These are phyloP conservation scores for Dunaliella salina DNA, from an alignment of 163 green algal species.

Conservation along the genomic window DNA sequence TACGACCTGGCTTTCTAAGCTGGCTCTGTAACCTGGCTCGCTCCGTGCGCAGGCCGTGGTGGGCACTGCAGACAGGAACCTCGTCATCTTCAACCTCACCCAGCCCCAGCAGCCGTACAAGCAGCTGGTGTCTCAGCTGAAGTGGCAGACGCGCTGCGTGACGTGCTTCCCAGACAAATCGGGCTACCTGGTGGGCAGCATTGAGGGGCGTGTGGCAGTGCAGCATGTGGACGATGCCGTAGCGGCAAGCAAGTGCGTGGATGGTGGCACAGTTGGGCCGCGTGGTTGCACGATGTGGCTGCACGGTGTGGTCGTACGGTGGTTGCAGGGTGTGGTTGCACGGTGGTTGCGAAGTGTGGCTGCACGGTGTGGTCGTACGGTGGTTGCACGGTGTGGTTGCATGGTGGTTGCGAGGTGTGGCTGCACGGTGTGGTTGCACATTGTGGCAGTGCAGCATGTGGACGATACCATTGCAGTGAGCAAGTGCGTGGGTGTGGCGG, in stretches of 20 bases:
- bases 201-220: constrained; percentile 43
- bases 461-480: constrained; percentile 58
- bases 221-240: constrained; percentile 25
- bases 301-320: constrained; percentile 61
- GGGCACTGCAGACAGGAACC: constrained; percentile 81
- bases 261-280: no score
- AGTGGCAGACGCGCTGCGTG: constrained; percentile 83
- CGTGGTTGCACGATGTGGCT: not conserved
- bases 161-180: constrained; percentile 66
- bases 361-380: constrained; percentile 32
- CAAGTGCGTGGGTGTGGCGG: not conserved
- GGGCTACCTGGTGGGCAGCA: constrained; percentile 41
- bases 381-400: constrained; percentile 30
- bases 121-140: constrained; percentile 49
- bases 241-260: no score
- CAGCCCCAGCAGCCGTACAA: constrained; percentile 25
- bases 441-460: constrained; percentile 91
- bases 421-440: constrained; percentile 35
- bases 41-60: constrained; percentile 73
- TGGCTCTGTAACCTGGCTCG: no score
- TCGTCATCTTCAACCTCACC: constrained; percentile 83
- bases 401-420: no score
- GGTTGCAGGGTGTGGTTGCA: constrained; percentile 91
- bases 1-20: no score
- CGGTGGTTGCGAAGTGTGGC: no score